A percentile compares a stretch with the other conserved stretches of the same genome.
Conservation (phyloP, 345 rosid species). For the Acer campestre region DNA sequence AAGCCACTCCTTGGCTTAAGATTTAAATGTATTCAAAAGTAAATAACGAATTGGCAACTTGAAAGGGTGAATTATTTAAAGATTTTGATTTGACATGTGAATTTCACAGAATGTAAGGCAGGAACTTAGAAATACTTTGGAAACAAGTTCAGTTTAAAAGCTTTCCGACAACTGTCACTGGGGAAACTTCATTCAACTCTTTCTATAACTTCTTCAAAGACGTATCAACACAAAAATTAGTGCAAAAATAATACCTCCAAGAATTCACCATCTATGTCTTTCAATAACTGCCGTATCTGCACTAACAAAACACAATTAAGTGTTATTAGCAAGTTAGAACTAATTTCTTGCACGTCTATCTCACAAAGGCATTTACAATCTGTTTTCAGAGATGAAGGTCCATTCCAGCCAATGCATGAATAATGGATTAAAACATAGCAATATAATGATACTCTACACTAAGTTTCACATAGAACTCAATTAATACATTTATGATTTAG, state of each 20-base stretch:
- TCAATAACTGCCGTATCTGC: conserved; percentile 69
- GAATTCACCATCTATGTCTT: conserved; percentile 83
- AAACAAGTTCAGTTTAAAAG: not conserved
- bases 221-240: not conserved
- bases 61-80: not conserved
- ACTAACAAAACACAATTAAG: not conserved
- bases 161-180: not conserved
- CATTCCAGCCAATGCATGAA: not conserved
- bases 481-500: not conserved
- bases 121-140: not conserved
- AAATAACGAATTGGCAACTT: not conserved
- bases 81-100: not conserved
- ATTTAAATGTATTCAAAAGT: not conserved
- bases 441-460: not conserved
- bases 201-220: not conserved
- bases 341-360: conserved; percentile 6
- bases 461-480: not conserved
- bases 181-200: not conserved
- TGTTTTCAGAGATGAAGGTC: not conserved
- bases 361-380: not conserved
- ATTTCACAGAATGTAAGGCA: not conserved
- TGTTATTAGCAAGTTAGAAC: not conserved
- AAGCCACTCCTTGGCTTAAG: no score
- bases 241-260: conserved; percentile 52
- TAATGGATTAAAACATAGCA: not conserved